A percentile compares a stretch with the other conserved stretches of the same genome.
phyloP scores from a whole-genome alignment of 257 asterid genomes.

The Osmanthus fragrans region DNA sequence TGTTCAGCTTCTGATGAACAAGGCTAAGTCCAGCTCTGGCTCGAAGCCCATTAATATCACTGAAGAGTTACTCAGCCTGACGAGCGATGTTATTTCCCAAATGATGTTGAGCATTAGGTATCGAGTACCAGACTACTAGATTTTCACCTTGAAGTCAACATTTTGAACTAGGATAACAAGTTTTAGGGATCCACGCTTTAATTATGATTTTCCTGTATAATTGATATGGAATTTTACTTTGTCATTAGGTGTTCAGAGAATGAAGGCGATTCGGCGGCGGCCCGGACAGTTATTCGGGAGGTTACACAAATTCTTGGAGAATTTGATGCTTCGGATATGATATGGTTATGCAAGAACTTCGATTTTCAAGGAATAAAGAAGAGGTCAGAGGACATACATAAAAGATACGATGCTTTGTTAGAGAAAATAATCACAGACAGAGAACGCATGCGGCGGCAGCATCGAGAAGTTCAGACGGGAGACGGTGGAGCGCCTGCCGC shows the following conservation, averaged over 20 bases:
- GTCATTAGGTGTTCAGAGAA: slow-evolving; percentile 37
- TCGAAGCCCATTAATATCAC: slow-evolving; percentile 33
- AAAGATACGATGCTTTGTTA: slow-evolving; percentile 54
- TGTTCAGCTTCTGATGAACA: slow-evolving; percentile 21
- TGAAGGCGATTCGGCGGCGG: slow-evolving; percentile 45
- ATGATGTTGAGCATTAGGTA: slow-evolving; percentile 47
- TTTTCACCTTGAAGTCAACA: too few relatives aligned
- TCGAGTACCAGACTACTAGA: too few relatives aligned
- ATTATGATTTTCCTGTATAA: too few relatives aligned
- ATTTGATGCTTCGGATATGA: slow-evolving; percentile 46
- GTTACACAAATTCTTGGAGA: slow-evolving; percentile 64
- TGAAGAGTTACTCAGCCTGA: slow-evolving; percentile 46
- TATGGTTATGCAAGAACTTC: slow-evolving; percentile 48
- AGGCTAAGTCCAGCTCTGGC: slow-evolving; percentile 16
- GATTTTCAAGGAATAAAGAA: slow-evolving; percentile 67
- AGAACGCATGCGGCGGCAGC: slow-evolving; percentile 32
- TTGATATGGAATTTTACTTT: background rate
- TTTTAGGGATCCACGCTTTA: too few relatives aligned
- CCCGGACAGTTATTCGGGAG: slow-evolving; percentile 50
- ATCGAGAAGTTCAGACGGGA: background rate
- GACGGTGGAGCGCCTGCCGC: slow-evolving; percentile 17
- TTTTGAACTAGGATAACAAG: too few relatives aligned
- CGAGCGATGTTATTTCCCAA: slow-evolving; percentile 51
- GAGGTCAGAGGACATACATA: slow-evolving; percentile 43
- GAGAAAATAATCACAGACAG: slow-evolving; percentile 51